phyloP scores from a whole-genome alignment of 2,329 filamentous ascomycete species.

The Ambrosiella cleistominuta region DNA sequence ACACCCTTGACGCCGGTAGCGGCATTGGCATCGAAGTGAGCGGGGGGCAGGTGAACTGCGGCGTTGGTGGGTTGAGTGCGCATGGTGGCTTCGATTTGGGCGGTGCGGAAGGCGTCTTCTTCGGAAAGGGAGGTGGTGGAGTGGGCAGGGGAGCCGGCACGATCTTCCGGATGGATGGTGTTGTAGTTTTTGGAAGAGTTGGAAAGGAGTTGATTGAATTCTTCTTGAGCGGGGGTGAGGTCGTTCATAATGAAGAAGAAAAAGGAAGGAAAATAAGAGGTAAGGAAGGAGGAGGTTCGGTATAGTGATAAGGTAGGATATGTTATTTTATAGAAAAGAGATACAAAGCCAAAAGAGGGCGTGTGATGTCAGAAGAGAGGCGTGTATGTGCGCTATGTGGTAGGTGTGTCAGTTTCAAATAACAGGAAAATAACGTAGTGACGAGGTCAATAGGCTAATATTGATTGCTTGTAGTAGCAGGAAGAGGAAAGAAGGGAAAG shows the following conservation, averaged over 20 bases:
- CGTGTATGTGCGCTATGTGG: neutral
- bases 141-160: slow-evolving; percentile 24
- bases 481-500: neutral
- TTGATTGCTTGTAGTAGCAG: neutral
- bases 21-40: slow-evolving; percentile 46
- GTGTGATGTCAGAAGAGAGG: neutral
- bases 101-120: slow-evolving; percentile 34
- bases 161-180: slow-evolving; percentile 40
- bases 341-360: neutral
- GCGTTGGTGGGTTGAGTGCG: slow-evolving; percentile 33
- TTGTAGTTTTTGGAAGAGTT: slow-evolving; percentile 27
- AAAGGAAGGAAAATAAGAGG: slow-evolving; percentile 11
- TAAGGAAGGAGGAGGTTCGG: slow-evolving; percentile 6
- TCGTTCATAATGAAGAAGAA: slow-evolving; percentile 31
- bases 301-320: neutral
- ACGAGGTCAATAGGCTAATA: neutral
- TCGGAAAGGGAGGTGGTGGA: slow-evolving; percentile 35
- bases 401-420: neutral
- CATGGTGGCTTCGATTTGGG: slow-evolving; percentile 46
- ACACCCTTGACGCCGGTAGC: slow-evolving; percentile 75
- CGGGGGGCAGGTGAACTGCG: slow-evolving; percentile 42
- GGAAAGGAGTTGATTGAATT: slow-evolving; percentile 45
- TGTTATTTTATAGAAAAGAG: slow-evolving; percentile 9
- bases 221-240: slow-evolving; percentile 44
- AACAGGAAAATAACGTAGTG: neutral